Base-by-base conservation (phyloP, 192 early-diverging fungal genomes). In the Backusella mclennaniae region DNA sequence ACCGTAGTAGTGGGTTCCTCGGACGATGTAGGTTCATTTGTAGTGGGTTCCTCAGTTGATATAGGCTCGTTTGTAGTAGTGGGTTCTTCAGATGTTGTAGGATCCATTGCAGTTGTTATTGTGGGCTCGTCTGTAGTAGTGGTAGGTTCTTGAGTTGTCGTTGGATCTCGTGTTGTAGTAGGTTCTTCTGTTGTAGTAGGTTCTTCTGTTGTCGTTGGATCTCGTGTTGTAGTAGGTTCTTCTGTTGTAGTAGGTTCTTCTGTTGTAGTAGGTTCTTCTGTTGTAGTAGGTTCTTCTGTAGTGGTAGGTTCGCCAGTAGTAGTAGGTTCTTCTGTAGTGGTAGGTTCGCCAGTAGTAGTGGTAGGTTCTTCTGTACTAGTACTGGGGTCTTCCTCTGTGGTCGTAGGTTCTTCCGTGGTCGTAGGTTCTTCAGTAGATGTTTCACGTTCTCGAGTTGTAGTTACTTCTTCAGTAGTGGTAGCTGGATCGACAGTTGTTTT, bases 401-500 rank as follows among this genome's bases (percentile, higher is more conserved):
- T 70, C 41, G 53, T 26, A 12, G 39, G 35, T 3, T 63, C 33
- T n/a, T 29, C 23, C 2, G 72, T 35, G 14, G 72, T 52, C 11
- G 52, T 52, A 38, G 71, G 56, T 14, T 56, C 71, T 36, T 29
- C 49, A 23, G 21, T 39, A n/a, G 52, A 59, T n/a, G 73, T 66
- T 31, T 35, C 35, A 5, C 39, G 33, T 6, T 56, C 53, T 42
- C 38, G 17, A 49, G 49, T 53, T 21, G 49, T 53, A 3, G 49
- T 14, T 14, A 33, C 44, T 36, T 33, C 29, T n/a, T 33, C 26
- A 15, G 15, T 17, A 12, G 73, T 74, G 3, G 56, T 66, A 42
- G 52, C 4, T 74, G 73, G n/a, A 35, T 73, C 52, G 8, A 19
- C 52, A 21, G 52, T 9, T 19, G 39, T 21, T 39, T 31, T 9